Conservation (phyloP, 345 rosid genomes). For the Physaria fendleri region DNA sequence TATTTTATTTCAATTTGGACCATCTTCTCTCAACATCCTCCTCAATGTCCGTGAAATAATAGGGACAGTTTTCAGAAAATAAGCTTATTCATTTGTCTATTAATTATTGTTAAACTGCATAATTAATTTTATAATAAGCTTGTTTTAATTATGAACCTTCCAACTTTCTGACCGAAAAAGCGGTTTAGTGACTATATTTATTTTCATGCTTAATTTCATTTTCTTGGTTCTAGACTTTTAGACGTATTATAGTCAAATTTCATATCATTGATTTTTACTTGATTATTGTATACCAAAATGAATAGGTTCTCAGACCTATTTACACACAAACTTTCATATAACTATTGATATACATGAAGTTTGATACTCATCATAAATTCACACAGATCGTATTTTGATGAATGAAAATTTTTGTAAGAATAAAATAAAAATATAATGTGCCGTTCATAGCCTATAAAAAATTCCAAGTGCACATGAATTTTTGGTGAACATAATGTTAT, state of each 20-base stretch:
- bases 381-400: too few relatives aligned
- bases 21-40: slow-evolving; percentile 6
- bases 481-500: background rate
- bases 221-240: slow-evolving; percentile 1
- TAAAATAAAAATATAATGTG: background rate
- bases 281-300: slow-evolving; percentile 2
- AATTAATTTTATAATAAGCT: background rate
- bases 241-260: background rate
- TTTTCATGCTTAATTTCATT: slow-evolving; percentile 12
- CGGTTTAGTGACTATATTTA: slow-evolving; percentile 8
- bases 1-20: background rate
- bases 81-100: background rate
- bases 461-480: slow-evolving; percentile 9
- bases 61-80: slow-evolving; percentile 2
- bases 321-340: too few relatives aligned
- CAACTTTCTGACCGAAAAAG: slow-evolving; percentile 8
- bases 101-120: slow-evolving; percentile 1
- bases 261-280: background rate
- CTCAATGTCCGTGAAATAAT: slow-evolving; percentile 9
- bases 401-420: too few relatives aligned
- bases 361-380: too few relatives aligned
- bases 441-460: background rate
- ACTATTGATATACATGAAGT: too few relatives aligned
- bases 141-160: slow-evolving; percentile 16
- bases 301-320: too few relatives aligned